phyloP scores from a whole-genome alignment of 1,284 basidiomycete genomes.

The Phylloboletellus chloephorus region DNA sequence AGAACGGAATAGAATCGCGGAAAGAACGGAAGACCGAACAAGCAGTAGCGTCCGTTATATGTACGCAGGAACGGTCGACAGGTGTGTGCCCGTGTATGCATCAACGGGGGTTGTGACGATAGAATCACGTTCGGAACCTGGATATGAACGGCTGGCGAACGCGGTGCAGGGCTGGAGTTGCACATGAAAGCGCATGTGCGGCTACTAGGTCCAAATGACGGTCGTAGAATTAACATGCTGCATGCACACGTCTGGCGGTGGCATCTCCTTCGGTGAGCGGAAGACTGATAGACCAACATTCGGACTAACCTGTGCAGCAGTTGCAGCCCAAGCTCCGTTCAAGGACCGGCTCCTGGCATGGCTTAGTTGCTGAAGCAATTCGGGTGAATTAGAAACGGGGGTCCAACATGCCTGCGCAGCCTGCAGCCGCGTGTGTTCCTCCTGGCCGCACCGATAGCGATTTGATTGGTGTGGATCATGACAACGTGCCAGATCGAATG shows the following conservation, averaged over 20 bases:
- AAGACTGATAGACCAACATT: slow-evolving; percentile 1
- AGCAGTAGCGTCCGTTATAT: slow-evolving; percentile 24
- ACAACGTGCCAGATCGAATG: background rate
- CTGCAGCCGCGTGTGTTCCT: slow-evolving; percentile 25
- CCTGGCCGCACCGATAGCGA: slow-evolving; percentile 14
- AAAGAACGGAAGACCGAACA: slow-evolving; percentile 11
- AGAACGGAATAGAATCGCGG: slow-evolving; percentile 8
- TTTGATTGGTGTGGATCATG: slow-evolving; percentile 4
- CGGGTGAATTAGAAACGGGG: slow-evolving; percentile 15
- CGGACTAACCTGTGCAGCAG: background rate
- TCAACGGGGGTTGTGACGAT: slow-evolving; percentile 9
- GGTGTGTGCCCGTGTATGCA: slow-evolving; percentile 13
- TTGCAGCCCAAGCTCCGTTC: background rate
- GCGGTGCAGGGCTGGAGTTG: slow-evolving; percentile 18
- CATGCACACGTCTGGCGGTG: slow-evolving; percentile 9
- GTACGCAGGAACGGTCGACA: slow-evolving; percentile 14
- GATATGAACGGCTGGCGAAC: slow-evolving; percentile 16
- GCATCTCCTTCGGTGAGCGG: too few relatives aligned
- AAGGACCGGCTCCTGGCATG: background rate
- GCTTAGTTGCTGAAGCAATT: background rate
- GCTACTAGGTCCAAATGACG: too few relatives aligned
- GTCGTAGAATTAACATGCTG: slow-evolving; percentile 18
- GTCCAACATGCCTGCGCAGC: slow-evolving; percentile 15
- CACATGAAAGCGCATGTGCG: slow-evolving; percentile 13
- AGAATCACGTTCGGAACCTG: slow-evolving; percentile 7